phyloP scores from a whole-genome alignment of 2,329 filamentous ascomycete species.

The Fusarium sp. region DNA sequence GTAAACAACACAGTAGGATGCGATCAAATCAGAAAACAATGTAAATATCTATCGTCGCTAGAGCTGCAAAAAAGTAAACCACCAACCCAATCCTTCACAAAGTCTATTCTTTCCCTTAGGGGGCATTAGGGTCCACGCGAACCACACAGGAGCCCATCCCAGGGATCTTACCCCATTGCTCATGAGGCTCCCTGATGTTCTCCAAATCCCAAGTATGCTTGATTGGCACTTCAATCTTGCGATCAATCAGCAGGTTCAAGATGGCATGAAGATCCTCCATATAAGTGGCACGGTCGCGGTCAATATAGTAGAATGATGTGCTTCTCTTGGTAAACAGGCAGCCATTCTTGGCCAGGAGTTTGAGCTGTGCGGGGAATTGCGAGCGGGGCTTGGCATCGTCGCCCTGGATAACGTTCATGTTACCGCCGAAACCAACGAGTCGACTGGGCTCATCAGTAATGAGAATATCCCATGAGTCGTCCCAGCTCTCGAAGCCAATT shows the following conservation, averaged over 20 bases:
- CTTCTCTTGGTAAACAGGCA: slow-evolving; percentile 49
- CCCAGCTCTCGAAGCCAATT: slow-evolving; percentile 65
- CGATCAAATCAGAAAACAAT: too few species aligned
- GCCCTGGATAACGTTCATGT: slow-evolving; percentile 51
- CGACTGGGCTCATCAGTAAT: slow-evolving; percentile 53
- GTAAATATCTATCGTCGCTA: too few species aligned
- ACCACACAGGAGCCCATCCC: slow-evolving; percentile 58
- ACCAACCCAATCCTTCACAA: neutral
- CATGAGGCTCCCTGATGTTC: slow-evolving; percentile 57
- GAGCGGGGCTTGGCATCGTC: slow-evolving; percentile 53
- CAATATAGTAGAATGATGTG: slow-evolving; percentile 56
- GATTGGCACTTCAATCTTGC: slow-evolving; percentile 55
- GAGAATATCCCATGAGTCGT: slow-evolving; percentile 64
- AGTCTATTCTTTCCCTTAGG: neutral
- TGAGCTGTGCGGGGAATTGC: slow-evolving; percentile 51
- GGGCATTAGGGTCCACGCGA: slow-evolving; percentile 40
- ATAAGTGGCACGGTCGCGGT: slow-evolving; percentile 54
- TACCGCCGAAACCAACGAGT: slow-evolving; percentile 58
- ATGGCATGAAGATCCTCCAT: slow-evolving; percentile 51
- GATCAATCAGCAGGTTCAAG: slow-evolving; percentile 52
- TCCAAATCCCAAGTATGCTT: slow-evolving; percentile 60
- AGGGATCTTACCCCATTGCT: slow-evolving; percentile 52
- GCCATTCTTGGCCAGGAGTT: slow-evolving; percentile 53
- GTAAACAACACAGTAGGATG: too few species aligned
- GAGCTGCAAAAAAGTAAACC: neutral